Evolutionary conservation across 768 basidiomycete genomes (phyloP), one percentile per base, ranked within the genome.

Genomic region (Albatrellus ellisii): DNA sequence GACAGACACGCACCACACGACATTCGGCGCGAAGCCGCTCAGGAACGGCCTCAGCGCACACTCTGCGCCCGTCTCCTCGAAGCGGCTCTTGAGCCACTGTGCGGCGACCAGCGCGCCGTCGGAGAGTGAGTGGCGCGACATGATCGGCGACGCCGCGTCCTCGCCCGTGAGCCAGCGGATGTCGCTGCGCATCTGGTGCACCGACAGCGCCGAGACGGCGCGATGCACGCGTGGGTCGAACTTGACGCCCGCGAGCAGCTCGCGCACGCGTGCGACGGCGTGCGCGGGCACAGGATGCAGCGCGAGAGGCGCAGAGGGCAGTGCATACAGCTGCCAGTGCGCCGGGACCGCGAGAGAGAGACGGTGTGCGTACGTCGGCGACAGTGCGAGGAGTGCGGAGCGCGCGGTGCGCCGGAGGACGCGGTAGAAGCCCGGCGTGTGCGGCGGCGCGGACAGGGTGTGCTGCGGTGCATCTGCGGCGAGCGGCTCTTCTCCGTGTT

Each of bases 131-230:
- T 91, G 87, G n/a, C 91, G 70, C 1, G 79, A 80, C 24, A 75
- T 49, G 49, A 92, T 82, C 9, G 73, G 73, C 7, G 83, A 86
- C 31, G 61, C 59, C n/a, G 62, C 67, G 50, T 80, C 77, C 57
- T 95, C 90, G 37, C 88, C 89, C 0, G 90, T 89, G 44, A 95
- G 74, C 56, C 75, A 91, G 39, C 77, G 71, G 35, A 91, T 69
- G 58, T 88, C 82, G 32, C 71, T 67, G 44, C 66, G 65, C 62
- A 94, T 73, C 50, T 76, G 70, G 8, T 69, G 57, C 11, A 80
- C 50, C 24, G 79, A 81, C 42, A 94, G 68, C 38, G 77, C 75
- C 44, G 73, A 69, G 20, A 90, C 73, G 43, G 84, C 65, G 27
- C 70, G 63, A 12, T 85, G 77, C 36, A 92, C 61, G 38, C 66